These are phyloP conservation scores for Leccinum variicolor DNA, from an alignment of 768 basidiomycete species.

Conservation along the genomic window DNA sequence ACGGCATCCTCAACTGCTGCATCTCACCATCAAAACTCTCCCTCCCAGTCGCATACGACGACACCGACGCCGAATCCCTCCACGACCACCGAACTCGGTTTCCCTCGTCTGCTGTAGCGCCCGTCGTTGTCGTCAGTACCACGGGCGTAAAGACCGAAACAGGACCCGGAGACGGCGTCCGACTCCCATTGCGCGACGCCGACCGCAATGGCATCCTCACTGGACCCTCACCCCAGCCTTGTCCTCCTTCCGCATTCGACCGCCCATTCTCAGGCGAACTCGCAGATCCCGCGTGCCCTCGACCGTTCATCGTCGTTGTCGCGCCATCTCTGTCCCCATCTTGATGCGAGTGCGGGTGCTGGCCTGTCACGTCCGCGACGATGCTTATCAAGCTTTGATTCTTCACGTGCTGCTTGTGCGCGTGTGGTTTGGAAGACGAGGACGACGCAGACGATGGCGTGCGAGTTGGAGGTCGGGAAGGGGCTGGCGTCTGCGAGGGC, in stretches of 20 bases:
- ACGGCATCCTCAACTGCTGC: slow-evolving; percentile 12
- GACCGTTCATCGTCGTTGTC: neutral
- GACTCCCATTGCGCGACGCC: slow-evolving; percentile 53
- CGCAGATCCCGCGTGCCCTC: neutral
- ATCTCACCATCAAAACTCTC: slow-evolving; percentile 43
- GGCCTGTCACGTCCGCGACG: slow-evolving; percentile 55
- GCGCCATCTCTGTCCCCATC: slow-evolving; percentile 8
- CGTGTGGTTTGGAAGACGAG: slow-evolving; percentile 6
- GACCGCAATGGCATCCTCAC: slow-evolving; percentile 56
- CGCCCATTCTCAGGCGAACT: neutral
- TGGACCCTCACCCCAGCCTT: slow-evolving; percentile 19
- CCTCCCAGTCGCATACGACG: slow-evolving; percentile 64
- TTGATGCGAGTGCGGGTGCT: slow-evolving; percentile 27
- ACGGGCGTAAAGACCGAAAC: neutral
- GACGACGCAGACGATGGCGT: neutral
- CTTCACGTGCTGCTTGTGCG: neutral
- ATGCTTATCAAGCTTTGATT: slow-evolving; percentile 60
- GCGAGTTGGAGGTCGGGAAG: neutral
- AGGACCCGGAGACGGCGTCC: slow-evolving; percentile 45
- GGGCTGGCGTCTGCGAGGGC: neutral
- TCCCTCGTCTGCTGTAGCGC: neutral
- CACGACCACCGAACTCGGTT: neutral
- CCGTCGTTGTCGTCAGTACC: neutral
- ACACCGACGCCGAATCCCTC: slow-evolving; percentile 35
- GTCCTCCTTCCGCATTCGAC: neutral